phyloP scores from a whole-genome alignment of 2,329 filamentous ascomycete genomes.

The Fusarium sp. region DNA sequence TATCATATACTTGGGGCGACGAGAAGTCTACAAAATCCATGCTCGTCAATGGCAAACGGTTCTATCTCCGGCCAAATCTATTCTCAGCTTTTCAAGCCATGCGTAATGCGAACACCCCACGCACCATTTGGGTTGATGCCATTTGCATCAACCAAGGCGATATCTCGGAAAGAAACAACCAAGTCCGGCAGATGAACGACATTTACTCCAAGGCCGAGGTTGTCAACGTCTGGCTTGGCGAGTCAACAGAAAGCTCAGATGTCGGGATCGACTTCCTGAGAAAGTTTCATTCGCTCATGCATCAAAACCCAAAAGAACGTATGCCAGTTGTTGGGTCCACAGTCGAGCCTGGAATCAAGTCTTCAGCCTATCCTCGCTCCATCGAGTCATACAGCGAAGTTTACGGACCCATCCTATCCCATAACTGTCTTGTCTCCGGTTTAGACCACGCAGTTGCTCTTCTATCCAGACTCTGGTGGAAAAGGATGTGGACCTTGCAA shows the following conservation, averaged over 20 bases:
- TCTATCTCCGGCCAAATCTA: neutral
- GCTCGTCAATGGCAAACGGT: neutral
- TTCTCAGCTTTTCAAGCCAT: neutral
- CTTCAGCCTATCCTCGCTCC: neutral
- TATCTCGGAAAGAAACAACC: neutral
- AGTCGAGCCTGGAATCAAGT: neutral
- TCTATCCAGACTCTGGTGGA: constrained; percentile 9
- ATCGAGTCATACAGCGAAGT: neutral
- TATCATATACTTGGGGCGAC: constrained; percentile 14
- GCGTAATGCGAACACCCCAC: neutral
- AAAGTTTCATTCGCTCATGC: neutral
- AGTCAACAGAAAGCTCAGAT: neutral
- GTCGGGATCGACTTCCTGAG: neutral
- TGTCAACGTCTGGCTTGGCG: constrained; percentile 8
- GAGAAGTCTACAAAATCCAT: neutral
- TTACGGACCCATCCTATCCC: neutral
- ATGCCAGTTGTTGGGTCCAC: neutral
- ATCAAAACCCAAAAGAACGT: neutral
- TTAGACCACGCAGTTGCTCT: neutral
- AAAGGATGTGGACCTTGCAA: constrained; percentile 18
- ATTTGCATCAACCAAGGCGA: no score
- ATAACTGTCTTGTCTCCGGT: neutral
- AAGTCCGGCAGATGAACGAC: constrained; percentile 13
- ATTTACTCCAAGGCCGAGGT: constrained; percentile 5
- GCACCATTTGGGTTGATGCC: constrained; percentile 1